A percentile compares a stretch with the other conserved stretches of the same genome.
These are phyloP conservation scores for Nepenthes alata DNA, from an alignment of 179 eudicot genomes.

Conservation along the genomic window DNA sequence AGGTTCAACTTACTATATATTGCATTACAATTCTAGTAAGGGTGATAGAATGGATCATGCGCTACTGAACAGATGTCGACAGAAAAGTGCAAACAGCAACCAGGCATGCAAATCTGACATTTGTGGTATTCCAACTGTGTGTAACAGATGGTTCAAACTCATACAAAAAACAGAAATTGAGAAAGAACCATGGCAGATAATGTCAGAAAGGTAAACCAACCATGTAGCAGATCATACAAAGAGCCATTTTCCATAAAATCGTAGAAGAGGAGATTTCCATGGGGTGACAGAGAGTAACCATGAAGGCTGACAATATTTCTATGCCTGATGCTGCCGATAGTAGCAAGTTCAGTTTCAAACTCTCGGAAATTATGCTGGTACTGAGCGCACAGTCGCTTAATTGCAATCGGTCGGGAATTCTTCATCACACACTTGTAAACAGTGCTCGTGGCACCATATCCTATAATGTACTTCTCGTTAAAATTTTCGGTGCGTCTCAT, in stretches of 20 bases:
- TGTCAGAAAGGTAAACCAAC: conserved; percentile 13
- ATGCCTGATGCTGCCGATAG: conserved; percentile 55
- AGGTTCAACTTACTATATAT: too few relatives aligned
- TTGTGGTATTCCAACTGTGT: too few relatives aligned
- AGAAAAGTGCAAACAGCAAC: too few relatives aligned
- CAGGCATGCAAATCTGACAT: too few relatives aligned
- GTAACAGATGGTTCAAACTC: too few relatives aligned
- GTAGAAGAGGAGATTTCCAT: conserved; percentile 60
- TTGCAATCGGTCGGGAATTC: conserved; percentile 55
- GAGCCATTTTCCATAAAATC: conserved; percentile 72
- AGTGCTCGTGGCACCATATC: conserved; percentile 57
- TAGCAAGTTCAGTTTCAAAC: conserved; percentile 56
- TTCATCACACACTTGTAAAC: conserved; percentile 54
- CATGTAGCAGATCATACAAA: conserved; percentile 67
- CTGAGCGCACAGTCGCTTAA: conserved; percentile 49
- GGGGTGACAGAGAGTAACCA: conserved; percentile 48
- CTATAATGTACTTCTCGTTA: conserved; percentile 50
- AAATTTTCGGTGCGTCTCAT: conserved; percentile 56
- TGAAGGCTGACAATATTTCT: conserved; percentile 55
- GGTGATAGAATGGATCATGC: too few relatives aligned
- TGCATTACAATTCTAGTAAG: too few relatives aligned
- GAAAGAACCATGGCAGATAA: too few relatives aligned
- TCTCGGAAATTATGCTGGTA: conserved; percentile 29
- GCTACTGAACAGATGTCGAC: too few relatives aligned
- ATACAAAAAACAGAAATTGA: too few relatives aligned